Evolutionary conservation across 225 moss, liverwort and hornwort species (phyloP), one percentile per base, ranked within the genome.

Genomic region (Sphagnum tenellum): DNA sequence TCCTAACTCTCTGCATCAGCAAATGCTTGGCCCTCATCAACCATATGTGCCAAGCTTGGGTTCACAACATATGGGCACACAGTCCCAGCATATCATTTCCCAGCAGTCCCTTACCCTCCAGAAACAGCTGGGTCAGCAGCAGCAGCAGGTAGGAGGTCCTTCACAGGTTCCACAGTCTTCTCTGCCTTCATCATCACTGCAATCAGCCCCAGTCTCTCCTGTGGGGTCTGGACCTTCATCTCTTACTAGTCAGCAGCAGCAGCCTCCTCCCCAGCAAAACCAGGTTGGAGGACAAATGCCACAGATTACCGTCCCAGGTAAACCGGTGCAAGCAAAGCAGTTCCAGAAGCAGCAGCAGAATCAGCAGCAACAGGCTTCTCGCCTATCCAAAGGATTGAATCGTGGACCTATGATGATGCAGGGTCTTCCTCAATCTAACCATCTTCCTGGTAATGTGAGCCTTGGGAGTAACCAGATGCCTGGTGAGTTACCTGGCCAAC

Each of bases 321-420:
- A 77, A 67, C 48, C 60, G 48, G 66, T 64, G 2, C 73, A 66
- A 54, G 73, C 67, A 29, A 79, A 83, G 72, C 83, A 75, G 45
- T 44, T 29, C 48, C 83, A 65, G 44, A 77, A 77, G 64, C 62
- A 60, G 45, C 29, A 77, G 60, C 71, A 64, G 1, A 50, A 64
- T 8, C 71, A 71, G 62, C 81, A 70, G n/a, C 69, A 63, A 56
- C 62, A 55, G 5, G 63, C 46, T 66, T 49, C 48, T 2, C 70
- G 72, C 12, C 69, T 46, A 61, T 56, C 70, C 2, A 60, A 67
- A 47, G 72, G 74, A 47, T 60, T 70, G 8, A 72, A 65, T 56
- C 77, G 66, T 61, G 76, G 62, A 55, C 73, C 51, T 12, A 57
- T 66, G 46, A 45, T 68, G 70, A 12, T 73, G 70, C 82, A 82